These are phyloP conservation scores for Syncephalis fuscata DNA, from an alignment of 371 early-diverging fungal genomes.

Conservation along the genomic window DNA sequence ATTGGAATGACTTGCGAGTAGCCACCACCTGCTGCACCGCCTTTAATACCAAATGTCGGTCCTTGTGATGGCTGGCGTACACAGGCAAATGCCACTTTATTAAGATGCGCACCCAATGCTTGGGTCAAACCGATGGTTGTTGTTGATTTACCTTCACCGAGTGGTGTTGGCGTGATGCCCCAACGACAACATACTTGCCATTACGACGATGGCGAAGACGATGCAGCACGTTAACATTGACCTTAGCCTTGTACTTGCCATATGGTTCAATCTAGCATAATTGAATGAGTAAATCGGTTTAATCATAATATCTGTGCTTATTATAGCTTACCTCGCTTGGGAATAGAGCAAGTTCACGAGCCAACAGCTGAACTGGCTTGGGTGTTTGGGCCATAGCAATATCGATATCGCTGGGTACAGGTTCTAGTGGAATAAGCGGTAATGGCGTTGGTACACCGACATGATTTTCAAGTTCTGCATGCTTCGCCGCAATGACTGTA, in stretches of 20 bases:
- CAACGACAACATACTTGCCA: constrained; percentile 88
- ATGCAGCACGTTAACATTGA: constrained; percentile 60
- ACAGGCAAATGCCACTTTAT: constrained; percentile 79
- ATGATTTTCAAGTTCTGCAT: constrained; percentile 34
- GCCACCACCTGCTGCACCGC: constrained; percentile 96
- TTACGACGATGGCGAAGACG: constrained; percentile 58
- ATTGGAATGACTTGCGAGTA: constrained; percentile 97
- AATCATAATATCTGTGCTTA: not conserved
- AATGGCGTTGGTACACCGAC: constrained; percentile 38
- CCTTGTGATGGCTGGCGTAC: constrained; percentile 96
- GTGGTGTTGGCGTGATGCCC: constrained; percentile 96
- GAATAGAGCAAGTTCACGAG: constrained; percentile 62
- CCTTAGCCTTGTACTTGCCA: constrained; percentile 82
- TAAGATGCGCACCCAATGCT: constrained; percentile 83
- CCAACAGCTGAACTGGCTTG: constrained; percentile 63
- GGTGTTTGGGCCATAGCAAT: constrained; percentile 80
- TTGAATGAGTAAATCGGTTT: not conserved
- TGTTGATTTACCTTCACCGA: constrained; percentile 97
- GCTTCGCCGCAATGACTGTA: constrained; percentile 56
- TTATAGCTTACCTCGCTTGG: constrained; percentile 32
- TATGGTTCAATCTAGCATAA: constrained; percentile 63
- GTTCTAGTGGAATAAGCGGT: constrained; percentile 38
- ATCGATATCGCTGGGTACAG: constrained; percentile 64
- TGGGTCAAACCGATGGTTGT: constrained; percentile 89
- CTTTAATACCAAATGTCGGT: constrained; percentile 97